phyloP scores from a whole-genome alignment of 78 protist genomes.

The Dictyostelium purpureum region DNA sequence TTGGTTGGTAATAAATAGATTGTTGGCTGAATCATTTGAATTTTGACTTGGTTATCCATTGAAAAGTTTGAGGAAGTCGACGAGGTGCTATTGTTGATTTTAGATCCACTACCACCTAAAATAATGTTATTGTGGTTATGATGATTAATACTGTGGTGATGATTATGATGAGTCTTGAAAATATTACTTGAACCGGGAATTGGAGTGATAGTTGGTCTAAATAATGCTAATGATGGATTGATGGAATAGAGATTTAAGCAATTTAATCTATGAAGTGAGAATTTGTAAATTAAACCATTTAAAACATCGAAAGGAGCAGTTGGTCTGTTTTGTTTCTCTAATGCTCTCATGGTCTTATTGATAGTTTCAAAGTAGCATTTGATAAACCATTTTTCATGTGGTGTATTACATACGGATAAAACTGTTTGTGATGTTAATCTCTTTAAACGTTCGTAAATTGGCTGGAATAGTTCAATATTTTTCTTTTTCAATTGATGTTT shows the following conservation, averaged over 20 bases:
- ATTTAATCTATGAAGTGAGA: conserved; percentile 2
- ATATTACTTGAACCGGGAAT: conserved; percentile 57
- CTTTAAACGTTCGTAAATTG: conserved; percentile 6
- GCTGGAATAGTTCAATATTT: conserved; percentile 4
- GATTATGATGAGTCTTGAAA: background rate
- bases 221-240: conserved; percentile 10
- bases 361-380: conserved; percentile 29
- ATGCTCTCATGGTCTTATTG: background rate
- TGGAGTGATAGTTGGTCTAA: conserved; percentile 19
- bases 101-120: background rate
- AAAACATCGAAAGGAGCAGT: conserved; percentile 21
- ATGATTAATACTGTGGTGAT: background rate
- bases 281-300: conserved; percentile 31
- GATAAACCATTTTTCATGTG: conserved; percentile 72
- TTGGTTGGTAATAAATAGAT: conserved; percentile 87
- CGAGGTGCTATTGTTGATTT: background rate
- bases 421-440: conserved; percentile 16
- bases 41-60: background rate
- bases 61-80: background rate
- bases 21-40: conserved; percentile 38
- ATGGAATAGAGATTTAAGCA: background rate
- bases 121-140: background rate
- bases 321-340: conserved; percentile 52
- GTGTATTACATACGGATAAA: conserved; percentile 3
- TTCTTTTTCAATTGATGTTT: background rate